Evolutionary conservation across 306 rosid genomes (phyloP), one percentile per base, ranked within the genome.

Genomic region (Macrotyloma uniflorum): DNA sequence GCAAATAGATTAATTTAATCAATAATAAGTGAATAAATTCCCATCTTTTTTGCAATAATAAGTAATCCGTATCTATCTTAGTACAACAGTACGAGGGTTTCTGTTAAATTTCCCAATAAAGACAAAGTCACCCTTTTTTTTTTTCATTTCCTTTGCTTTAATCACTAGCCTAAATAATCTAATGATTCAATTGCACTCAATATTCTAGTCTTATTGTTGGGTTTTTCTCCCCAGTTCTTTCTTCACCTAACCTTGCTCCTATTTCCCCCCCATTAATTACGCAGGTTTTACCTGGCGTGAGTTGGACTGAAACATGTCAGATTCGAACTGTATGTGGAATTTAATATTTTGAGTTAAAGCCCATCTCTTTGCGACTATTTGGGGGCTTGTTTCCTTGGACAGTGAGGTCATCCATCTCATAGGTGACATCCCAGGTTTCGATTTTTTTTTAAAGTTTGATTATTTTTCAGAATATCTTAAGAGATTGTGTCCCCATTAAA

Each of bases 171-270:
- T 33, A 23, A 70, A 65, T 68, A 28, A 26, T 30, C 67, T 42
- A 43, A 70, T 59, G 74, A 83, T 76, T 83, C 87, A 45, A n/a
- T 71, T 45, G 24, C 46, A 79, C 81, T 76, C 42, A 79, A 67
- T 54, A 67, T 50, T 36, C 5, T 67, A 67, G 67, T 75, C 64
- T 78, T 47, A 22, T 59, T 28, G 20, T 71, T 83, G 42, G 10
- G 2, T 57, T 62, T 62, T 42, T 12, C 6, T 42, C 3, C 53
- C 5, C 19, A n/a, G 50, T 64, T 84, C 77, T 57, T 16, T 83
- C 78, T 70, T 82, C 87, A 83, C 92, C 89, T 76, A 88, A 84
- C 75, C 11, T 36, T 67, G 3, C 40, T 77, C 28, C 76, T 32
- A 16, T 30, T 61, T 67, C 55, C 45, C 62, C 67, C 45, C 55